phyloP scores from a whole-genome alignment of 805 yeast genomes.

The Candida pini region DNA sequence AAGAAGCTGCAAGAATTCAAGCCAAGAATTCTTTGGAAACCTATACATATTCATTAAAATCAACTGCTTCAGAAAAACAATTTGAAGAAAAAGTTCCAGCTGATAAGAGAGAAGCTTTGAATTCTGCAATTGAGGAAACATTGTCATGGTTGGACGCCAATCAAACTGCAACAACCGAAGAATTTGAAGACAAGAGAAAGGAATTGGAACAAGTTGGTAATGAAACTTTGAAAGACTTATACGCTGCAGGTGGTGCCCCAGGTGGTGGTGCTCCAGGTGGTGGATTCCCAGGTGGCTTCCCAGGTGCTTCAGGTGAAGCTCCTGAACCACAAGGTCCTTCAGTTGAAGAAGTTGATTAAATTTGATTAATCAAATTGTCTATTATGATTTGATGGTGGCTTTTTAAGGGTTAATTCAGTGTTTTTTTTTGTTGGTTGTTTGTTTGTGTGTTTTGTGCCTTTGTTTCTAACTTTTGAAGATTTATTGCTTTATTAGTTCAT shows the following conservation, averaged over 20 bases:
- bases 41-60: conserved; percentile 51
- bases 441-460: not conserved
- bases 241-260: conserved; percentile 88
- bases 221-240: conserved; percentile 96
- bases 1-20: conserved; percentile 50
- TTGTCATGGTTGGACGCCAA: conserved; percentile 89
- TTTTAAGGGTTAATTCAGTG: not conserved
- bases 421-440: not conserved
- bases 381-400: not conserved
- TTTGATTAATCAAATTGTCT: conserved; percentile 42
- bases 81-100: conserved; percentile 34
- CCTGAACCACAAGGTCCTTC: conserved; percentile 53
- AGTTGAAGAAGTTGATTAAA: conserved; percentile 74
- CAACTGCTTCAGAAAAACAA: conserved; percentile 34
- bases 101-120: conserved; percentile 50
- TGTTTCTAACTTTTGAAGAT: not conserved
- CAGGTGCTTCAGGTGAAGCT: conserved; percentile 55
- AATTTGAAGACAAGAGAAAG: conserved; percentile 89
- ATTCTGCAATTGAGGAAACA: conserved; percentile 70
- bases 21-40: conserved; percentile 55
- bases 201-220: conserved; percentile 92
- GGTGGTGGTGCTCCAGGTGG: conserved; percentile 40
- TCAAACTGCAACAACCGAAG: conserved; percentile 90
- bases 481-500: not conserved
- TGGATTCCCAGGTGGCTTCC: conserved; percentile 33